Evolutionary conservation across 352 stramenopile genomes (phyloP).

Genomic region (Globisporangium iwayamae): DNA sequence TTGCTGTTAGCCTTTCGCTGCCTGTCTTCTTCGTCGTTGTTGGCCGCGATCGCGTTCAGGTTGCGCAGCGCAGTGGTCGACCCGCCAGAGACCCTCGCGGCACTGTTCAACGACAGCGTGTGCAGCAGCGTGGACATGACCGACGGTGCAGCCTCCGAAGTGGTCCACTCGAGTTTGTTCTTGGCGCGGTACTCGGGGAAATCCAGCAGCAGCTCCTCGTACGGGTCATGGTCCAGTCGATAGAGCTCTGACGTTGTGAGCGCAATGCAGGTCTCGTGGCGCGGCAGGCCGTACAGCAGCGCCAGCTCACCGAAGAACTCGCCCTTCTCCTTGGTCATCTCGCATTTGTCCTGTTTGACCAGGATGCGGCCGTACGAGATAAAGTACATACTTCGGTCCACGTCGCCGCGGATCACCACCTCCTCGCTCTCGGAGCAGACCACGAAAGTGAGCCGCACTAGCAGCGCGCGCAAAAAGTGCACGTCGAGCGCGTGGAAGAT

Average conservation of each 20-base stretch:
- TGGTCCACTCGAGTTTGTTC: constrained; percentile 58
- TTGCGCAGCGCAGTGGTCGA: background rate
- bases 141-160: constrained; percentile 18
- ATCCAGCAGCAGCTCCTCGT: constrained; percentile 56
- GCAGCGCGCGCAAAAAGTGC: constrained; percentile 54
- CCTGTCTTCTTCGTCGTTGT: constrained; percentile 1
- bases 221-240: constrained; percentile 53
- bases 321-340: constrained; percentile 50
- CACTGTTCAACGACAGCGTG: constrained; percentile 10
- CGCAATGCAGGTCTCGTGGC: constrained; percentile 60
- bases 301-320: constrained; percentile 79
- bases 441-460: constrained; percentile 56
- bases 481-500: constrained; percentile 52
- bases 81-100: background rate
- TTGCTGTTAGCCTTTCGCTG: constrained; percentile 2
- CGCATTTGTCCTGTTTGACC: constrained; percentile 47
- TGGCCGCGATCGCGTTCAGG: background rate
- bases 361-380: constrained; percentile 57
- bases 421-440: constrained; percentile 64
- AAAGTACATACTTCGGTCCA: constrained; percentile 81
- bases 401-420: constrained; percentile 66
- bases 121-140: constrained; percentile 20
- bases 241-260: constrained; percentile 62
- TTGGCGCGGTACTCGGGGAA: constrained; percentile 63
- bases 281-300: constrained; percentile 58